Evolutionary conservation across 495 filamentous ascomycete species (phyloP).

Genomic region (Lineolata rhizophorae): DNA sequence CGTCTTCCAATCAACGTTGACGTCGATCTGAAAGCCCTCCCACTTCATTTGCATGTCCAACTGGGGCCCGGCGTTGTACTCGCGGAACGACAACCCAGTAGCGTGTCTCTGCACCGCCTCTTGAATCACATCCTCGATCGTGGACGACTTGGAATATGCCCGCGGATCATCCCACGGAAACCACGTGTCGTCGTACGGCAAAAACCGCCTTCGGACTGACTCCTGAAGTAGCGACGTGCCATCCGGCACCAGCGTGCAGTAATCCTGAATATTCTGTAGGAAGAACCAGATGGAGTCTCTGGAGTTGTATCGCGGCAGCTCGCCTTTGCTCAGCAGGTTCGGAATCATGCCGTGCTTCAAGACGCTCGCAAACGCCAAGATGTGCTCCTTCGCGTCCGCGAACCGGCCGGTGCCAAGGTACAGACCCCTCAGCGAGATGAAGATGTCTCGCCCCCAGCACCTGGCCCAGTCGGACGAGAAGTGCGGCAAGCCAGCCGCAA

Average conservation of each 20-base stretch:
- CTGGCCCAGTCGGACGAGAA: conserved; percentile 87
- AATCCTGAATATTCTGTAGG: conserved; percentile 87
- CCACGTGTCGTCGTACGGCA: conserved; percentile 89
- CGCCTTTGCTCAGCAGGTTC: conserved; percentile 72
- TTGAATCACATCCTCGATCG: conserved; percentile 73
- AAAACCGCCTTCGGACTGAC: conserved; percentile 63
- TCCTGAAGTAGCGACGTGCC: conserved; percentile 55
- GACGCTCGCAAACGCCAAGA: conserved; percentile 86
- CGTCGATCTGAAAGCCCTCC: conserved; percentile 76
- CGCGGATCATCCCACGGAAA: conserved; percentile 59
- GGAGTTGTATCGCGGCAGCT: conserved; percentile 86
- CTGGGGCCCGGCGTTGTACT: conserved; percentile 75
- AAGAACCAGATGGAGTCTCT: conserved; percentile 97
- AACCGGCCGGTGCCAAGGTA: conserved; percentile 75
- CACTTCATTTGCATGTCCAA: conserved; percentile 87
- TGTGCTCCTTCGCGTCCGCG: conserved; percentile 76
- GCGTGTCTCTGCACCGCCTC: conserved; percentile 87
- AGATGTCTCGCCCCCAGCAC: conserved; percentile 94
- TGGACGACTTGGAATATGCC: conserved; percentile 65
- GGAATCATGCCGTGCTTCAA: conserved; percentile 98
- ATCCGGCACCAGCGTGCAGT: conserved; percentile 59
- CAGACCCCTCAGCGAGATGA: conserved; percentile 82
- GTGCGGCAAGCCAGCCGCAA: conserved; percentile 88
- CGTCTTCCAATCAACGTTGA: conserved; percentile 79
- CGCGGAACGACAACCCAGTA: conserved; percentile 65